These are phyloP conservation scores for Stentor roeselii DNA, from an alignment of 73 alveolate genomes.

Conservation along the genomic window DNA sequence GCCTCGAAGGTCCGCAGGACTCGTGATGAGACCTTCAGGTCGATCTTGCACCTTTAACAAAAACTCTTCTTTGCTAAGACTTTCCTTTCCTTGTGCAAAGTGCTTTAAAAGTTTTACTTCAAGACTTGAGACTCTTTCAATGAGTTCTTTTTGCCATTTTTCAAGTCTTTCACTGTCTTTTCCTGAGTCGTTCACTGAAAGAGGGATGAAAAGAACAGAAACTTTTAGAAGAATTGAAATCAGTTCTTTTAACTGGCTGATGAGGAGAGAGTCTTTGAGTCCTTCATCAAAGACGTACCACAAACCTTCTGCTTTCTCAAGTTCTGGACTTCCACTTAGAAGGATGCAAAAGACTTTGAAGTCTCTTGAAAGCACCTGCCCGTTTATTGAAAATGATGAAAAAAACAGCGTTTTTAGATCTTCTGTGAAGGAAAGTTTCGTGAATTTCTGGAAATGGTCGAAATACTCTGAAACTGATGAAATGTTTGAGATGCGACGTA, in stretches of 20 bases:
- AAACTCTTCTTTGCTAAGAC: neutral
- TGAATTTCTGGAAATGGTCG: neutral
- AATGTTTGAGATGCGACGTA: neutral
- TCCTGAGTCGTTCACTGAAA: neutral
- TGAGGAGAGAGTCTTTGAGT: neutral
- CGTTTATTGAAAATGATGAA: neutral
- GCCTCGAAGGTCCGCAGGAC: neutral
- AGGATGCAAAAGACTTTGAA: neutral
- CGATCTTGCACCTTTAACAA: neutral
- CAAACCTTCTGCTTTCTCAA: constrained; percentile 8
- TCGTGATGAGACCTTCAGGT: constrained; percentile 22
- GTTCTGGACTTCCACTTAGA: neutral
- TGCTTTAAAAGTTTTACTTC: neutral
- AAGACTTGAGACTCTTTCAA: neutral
- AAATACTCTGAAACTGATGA: neutral
- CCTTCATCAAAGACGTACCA: neutral
- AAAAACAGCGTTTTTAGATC: neutral
- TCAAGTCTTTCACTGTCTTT: neutral
- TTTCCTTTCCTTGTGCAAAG: neutral
- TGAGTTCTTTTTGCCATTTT: neutral
- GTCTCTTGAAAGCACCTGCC: neutral
- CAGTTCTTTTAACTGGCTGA: neutral
- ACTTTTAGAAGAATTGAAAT: neutral
- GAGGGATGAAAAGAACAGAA: neutral
- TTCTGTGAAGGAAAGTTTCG: neutral